Conservation (phyloP, 2,329 filamentous ascomycete species). For the Ophiostoma montium region DNA sequence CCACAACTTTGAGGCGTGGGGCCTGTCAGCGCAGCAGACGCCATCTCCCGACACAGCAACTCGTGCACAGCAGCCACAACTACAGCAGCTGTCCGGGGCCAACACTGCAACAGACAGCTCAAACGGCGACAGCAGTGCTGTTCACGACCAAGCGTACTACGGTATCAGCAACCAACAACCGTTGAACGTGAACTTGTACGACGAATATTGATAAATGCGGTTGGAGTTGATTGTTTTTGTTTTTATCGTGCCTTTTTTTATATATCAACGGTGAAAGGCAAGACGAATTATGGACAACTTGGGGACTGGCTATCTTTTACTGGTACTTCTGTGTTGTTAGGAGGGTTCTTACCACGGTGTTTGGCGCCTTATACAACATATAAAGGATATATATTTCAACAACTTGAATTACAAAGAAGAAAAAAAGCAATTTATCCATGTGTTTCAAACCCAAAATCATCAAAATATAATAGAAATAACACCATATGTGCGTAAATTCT, state of each 20-base stretch:
- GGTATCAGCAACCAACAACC: neutral
- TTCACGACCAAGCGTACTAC: neutral
- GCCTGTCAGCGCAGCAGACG: conserved; percentile 17
- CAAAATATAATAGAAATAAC: too few species aligned
- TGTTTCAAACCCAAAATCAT: too few species aligned
- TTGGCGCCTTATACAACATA: neutral
- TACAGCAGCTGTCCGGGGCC: neutral
- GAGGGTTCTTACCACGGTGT: neutral
- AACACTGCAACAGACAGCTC: neutral
- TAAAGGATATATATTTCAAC: too few species aligned
- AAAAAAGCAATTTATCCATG: too few species aligned
- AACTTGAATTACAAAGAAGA: too few species aligned
- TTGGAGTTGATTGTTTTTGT: neutral
- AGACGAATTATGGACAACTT: too few species aligned
- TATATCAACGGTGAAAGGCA: neutral
- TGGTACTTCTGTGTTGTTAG: too few species aligned
- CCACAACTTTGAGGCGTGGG: conserved; percentile 42
- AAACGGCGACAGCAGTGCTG: neutral
- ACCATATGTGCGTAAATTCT: too few species aligned
- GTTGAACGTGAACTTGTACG: neutral
- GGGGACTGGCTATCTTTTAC: too few species aligned
- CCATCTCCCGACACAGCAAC: neutral
- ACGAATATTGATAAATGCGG: neutral
- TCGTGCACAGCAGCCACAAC: conserved; percentile 3
- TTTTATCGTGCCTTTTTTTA: neutral